Base-by-base conservation (phyloP, 805 yeast genomes). In the Teunomyces stri region DNA sequence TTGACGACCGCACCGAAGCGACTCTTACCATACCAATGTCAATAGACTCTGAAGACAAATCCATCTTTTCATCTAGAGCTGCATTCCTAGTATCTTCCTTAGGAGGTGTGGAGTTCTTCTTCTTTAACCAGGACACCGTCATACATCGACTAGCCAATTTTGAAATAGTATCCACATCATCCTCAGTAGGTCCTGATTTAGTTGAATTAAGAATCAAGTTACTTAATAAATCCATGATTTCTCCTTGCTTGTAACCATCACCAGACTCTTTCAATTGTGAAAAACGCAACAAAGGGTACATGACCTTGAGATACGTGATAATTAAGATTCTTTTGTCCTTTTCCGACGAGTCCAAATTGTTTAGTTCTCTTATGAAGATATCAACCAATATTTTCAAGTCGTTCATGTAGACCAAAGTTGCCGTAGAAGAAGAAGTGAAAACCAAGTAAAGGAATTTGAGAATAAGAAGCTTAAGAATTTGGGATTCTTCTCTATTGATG, bases 301-400 rank as follows among this genome's bases (percentile, higher is more conserved):
- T 56, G 2, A 90, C 89, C 47, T 94, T 74, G 36, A 91, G 66
- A 57, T 85, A 89, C 2, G 74, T 66, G 22, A 70, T 52, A 5
- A 68, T 60, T 30, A 72, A 51, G 16, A 64, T 51, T 9, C 89
- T 81, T 58, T 84, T 84, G 46, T 87, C 80, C 33, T 80, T 79
- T 16, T 78, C 79, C 10, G 74, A 76, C 44, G 65, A 72, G 18
- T 90, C 79, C 35, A 89, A 64, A 57, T 91, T 83, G 53, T 79
- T 78, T 45, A 92, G 70, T 60, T 91, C 96, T 45, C 98, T 70
- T 1, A 91, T 74, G 44, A 91, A 73, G 7, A 91, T 90, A 58
- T 89, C 96, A 11, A 87, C 82, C 47, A 91, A 76, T 5, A 91
- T 95, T 56, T 85, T 84, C 49, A 91, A 67, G 61, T 91, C 98